Conservation (phyloP, 2,329 filamentous ascomycete species). For the Hymenoscyphus occultus region DNA sequence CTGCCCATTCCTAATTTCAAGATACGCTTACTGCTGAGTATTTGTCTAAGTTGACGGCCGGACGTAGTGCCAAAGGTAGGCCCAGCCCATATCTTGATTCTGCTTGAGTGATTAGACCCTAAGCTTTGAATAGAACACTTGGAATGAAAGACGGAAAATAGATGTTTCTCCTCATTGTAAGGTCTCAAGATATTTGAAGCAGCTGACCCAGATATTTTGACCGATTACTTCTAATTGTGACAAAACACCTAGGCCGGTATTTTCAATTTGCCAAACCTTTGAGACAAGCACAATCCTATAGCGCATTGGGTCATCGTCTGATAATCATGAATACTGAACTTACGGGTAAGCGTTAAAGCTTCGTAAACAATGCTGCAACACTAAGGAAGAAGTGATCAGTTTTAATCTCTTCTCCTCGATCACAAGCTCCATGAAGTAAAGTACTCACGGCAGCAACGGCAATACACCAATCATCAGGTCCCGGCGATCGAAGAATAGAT, state of each 20-base stretch:
- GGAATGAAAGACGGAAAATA: no score
- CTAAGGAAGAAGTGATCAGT: not conserved
- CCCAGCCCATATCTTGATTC: conserved; percentile 9
- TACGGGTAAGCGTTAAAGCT: conserved; percentile 5
- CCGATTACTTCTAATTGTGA: not conserved
- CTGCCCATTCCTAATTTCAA: not conserved
- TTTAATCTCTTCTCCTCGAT: not conserved
- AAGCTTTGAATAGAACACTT: no score
- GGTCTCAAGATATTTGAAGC: no score
- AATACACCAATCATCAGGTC: conserved; percentile 46
- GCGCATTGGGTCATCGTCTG: not conserved
- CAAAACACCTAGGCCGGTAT: no score
- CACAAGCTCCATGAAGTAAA: conserved; percentile 41
- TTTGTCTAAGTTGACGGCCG: not conserved
- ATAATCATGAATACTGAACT: not conserved
- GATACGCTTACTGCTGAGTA: conserved; percentile 4
- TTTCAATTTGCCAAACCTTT: no score
- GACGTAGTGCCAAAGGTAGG: not conserved
- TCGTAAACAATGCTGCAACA: conserved; percentile 1
- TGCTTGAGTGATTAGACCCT: not conserved
- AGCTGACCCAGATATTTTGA: not conserved
- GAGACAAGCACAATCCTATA: no score
- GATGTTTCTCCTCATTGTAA: no score
- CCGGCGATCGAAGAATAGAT: conserved; percentile 43
- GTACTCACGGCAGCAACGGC: conserved; percentile 40